Percentiles rank a stretch among this genome's conserved stretches.
These are phyloP conservation scores for Piloderma croceum DNA, from an alignment of 768 basidiomycete genomes.

Conservation along the genomic window DNA sequence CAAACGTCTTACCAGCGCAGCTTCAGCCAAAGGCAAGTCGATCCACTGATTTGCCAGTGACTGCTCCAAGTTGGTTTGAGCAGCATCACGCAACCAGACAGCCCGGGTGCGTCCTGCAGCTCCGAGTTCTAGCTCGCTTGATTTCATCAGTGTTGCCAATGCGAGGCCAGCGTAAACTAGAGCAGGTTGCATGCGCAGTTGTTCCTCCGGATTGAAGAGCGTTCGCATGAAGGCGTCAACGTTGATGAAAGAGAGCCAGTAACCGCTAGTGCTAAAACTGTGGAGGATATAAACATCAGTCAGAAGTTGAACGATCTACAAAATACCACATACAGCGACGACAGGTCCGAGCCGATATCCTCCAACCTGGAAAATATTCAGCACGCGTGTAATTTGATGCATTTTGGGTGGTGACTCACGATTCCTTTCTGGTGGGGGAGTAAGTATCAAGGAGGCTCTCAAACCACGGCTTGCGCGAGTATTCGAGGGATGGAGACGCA, in stretches of 20 bases:
- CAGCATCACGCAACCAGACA: constrained; percentile 48
- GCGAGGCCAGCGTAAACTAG: constrained; percentile 66
- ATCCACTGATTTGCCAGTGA: constrained; percentile 49
- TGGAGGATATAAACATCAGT: no score
- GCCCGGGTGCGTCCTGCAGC: constrained; percentile 52
- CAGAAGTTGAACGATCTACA: no score
- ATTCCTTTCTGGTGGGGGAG: constrained; percentile 33
- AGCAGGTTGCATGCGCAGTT: constrained; percentile 59
- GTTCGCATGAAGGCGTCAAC: constrained; percentile 46
- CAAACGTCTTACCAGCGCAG: constrained; percentile 50
- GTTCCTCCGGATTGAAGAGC: constrained; percentile 47
- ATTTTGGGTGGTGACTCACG: no score
- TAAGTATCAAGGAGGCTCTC: constrained; percentile 41
- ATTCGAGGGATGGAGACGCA: constrained; percentile 25
- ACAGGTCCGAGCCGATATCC: constrained; percentile 45
- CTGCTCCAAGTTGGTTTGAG: constrained; percentile 47
- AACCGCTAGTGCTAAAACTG: constrained; percentile 37
- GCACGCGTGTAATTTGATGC: no score
- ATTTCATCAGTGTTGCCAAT: constrained; percentile 65
- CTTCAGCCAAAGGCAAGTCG: constrained; percentile 64
- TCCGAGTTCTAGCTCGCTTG: constrained; percentile 60
- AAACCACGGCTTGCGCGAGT: constrained; percentile 41
- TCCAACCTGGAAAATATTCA: constrained; percentile 36
- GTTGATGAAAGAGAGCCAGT: constrained; percentile 68
- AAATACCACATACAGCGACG: constrained; percentile 40